Conservation (phyloP, 2,329 filamentous ascomycete genomes). For the Pestalotiopsis sp. region DNA sequence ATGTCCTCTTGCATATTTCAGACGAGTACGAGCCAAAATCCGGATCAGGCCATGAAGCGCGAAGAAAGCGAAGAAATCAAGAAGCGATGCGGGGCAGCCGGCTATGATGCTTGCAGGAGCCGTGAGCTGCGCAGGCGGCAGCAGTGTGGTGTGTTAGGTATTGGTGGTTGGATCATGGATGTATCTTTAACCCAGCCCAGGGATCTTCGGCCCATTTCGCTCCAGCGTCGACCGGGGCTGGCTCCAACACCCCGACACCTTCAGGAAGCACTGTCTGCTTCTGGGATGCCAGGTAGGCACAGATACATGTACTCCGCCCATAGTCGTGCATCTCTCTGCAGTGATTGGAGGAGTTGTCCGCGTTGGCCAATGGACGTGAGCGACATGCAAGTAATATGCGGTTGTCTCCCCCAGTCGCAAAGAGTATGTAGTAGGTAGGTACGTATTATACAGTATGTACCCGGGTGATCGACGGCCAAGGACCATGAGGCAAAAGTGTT, state of each 20-base stretch:
- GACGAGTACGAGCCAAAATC: not conserved
- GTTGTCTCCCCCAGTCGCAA: not conserved
- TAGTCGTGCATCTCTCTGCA: not conserved
- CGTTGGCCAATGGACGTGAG: not conserved
- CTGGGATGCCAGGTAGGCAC: not conserved
- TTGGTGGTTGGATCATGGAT: not conserved
- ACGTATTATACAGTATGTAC: not conserved
- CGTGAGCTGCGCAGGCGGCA: slow-evolving; percentile 2
- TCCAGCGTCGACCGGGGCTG: not conserved
- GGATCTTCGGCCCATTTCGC: slow-evolving; percentile 3
- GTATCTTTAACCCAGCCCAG: not conserved
- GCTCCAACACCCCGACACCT: not conserved
- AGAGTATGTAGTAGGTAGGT: not conserved
- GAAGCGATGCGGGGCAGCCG: slow-evolving; percentile 10
- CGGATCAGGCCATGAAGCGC: slow-evolving; percentile 5
- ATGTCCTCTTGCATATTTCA: not conserved
- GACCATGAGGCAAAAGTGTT: not conserved
- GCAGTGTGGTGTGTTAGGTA: not conserved
- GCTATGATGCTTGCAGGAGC: slow-evolving; percentile 13
- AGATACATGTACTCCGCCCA: not conserved
- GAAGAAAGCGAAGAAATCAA: not conserved
- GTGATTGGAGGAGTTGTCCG: not conserved
- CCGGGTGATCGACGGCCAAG: not conserved
- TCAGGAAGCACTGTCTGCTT: not conserved
- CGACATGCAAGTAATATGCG: not conserved